Evolutionary conservation across 1,139 yeast genomes (phyloP), one percentile per base, ranked within the genome.

Genomic region (Pichiaceae sp.): DNA sequence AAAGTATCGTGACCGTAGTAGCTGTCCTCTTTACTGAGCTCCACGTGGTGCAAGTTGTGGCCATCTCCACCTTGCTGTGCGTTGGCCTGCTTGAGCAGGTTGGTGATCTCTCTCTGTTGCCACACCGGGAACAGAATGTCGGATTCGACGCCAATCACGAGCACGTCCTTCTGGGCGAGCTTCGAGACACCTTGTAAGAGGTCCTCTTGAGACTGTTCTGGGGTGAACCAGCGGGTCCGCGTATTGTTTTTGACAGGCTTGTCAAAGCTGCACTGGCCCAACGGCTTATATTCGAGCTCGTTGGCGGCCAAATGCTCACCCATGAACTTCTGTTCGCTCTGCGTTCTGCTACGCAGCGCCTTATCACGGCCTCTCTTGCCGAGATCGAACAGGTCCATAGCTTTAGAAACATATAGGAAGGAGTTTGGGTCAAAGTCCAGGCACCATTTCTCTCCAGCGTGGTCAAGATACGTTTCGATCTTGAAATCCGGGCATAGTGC

Each of bases 371-470:
- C 70, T 9, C 53, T 51, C 3, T 46, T 44, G n/a, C 95, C 83
- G 51, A 87, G 63, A 54, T 87, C 96, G 59, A 89, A 89, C 52
- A 87, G 62, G 56, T 87, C 97, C 97, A 89, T 87, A 1, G 96
- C 95, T 57, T 89, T 87, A 45, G 89, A 83, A 12, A 87, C 77
- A 55, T 87, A 87, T 33, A 87, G 65, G 48, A 87, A 70, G 3
- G 96, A 85, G 55, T 89, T 87, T 27, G 97, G 85, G 57, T 89
- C 97, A 56, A 84, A 87, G 54, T 87, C 94, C 43, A 84, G 59
- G 45, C 95, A 85, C 64, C 87, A 87, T 64, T 87, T 89, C 55
- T 85, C 95, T 3, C 96, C 96, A 29, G 89, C 95, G 57, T 87
- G 96, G 56, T 87, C 96, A 48, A 87, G 67, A 51, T 87, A 87